phyloP scores from a whole-genome alignment of 1,284 basidiomycete genomes.

The Ceratobasidium sp. region DNA sequence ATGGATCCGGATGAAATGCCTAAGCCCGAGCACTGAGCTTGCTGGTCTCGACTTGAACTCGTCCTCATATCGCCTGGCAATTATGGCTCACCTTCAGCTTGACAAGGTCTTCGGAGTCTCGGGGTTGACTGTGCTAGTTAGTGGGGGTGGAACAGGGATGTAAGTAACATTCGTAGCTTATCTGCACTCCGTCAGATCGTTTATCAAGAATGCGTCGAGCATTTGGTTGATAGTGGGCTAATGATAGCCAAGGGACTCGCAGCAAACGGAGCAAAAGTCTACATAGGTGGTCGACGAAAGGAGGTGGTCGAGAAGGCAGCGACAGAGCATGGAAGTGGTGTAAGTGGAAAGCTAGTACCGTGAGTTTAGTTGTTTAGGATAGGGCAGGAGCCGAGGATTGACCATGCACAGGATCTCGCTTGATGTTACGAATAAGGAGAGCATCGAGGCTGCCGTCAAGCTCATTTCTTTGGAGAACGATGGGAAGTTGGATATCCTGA shows the following conservation, averaged over 20 bases:
- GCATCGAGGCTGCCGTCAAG: constrained; percentile 63
- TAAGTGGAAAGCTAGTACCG: constrained; percentile 60
- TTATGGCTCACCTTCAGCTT: constrained; percentile 13
- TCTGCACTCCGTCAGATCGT: no score
- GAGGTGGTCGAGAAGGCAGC: constrained; percentile 65
- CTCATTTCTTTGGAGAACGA: constrained; percentile 59
- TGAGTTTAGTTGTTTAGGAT: constrained; percentile 51
- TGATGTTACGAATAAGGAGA: constrained; percentile 72
- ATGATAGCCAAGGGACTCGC: constrained; percentile 78
- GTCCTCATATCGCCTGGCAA: no score
- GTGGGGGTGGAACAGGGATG: constrained; percentile 81
- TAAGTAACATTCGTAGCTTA: constrained; percentile 45
- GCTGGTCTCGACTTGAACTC: no score
- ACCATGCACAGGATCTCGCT: constrained; percentile 60
- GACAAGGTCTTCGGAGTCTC: constrained; percentile 60
- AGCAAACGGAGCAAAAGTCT: constrained; percentile 80
- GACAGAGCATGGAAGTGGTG: constrained; percentile 41
- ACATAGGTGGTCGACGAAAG: constrained; percentile 71
- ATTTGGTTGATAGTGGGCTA: constrained; percentile 53
- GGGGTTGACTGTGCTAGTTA: constrained; percentile 71
- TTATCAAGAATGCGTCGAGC: neutral
- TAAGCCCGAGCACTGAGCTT: no score
- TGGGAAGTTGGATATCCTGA: constrained; percentile 74
- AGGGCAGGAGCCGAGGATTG: neutral
- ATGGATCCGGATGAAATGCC: no score